Conservation (phyloP, 176 grass and related monocot genomes). For the Pontederia paniculata region DNA sequence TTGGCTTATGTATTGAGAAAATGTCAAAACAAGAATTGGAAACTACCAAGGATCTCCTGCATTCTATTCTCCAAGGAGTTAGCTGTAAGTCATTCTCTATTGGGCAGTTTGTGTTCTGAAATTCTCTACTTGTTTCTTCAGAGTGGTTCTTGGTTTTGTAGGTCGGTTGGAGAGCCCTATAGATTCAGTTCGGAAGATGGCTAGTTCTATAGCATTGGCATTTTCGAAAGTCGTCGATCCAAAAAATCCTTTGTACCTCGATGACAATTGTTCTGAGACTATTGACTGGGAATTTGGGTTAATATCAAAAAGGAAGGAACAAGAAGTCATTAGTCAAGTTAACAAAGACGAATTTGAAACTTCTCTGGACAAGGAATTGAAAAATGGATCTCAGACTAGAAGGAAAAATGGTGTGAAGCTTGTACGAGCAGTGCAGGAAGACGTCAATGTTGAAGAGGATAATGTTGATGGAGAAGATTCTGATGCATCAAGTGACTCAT, state of each 20-base stretch:
- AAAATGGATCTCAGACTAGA: slow-evolving; percentile 33
- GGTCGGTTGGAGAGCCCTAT: slow-evolving; percentile 92
- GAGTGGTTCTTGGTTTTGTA: slow-evolving; percentile 34
- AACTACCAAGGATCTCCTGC: slow-evolving; percentile 65
- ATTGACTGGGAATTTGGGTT: slow-evolving; percentile 85
- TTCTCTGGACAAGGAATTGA: slow-evolving; percentile 30
- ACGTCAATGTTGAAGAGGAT: slow-evolving; percentile 28
- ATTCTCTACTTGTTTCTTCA: slow-evolving; percentile 10
- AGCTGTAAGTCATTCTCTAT: slow-evolving; percentile 48
- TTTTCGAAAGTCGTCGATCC: slow-evolving; percentile 95
- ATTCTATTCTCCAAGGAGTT: slow-evolving; percentile 88
- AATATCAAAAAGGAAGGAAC: slow-evolving; percentile 41
- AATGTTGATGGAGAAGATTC: slow-evolving; percentile 29
- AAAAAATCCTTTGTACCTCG: slow-evolving; percentile 79
- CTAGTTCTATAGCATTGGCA: slow-evolving; percentile 67
- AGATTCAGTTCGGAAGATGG: slow-evolving; percentile 85
- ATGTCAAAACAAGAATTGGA: slow-evolving; percentile 76
- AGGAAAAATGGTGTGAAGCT: slow-evolving; percentile 32
- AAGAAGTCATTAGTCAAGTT: slow-evolving; percentile 24
- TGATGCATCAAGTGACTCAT: slow-evolving; percentile 67
- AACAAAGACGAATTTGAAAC: slow-evolving; percentile 25
- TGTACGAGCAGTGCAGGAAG: not conserved
- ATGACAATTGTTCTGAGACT: slow-evolving; percentile 69
- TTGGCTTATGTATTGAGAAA: slow-evolving; percentile 80
- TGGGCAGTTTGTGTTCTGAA: slow-evolving; percentile 13